Evolutionary conservation across 1,284 basidiomycete genomes (phyloP).

Genomic region (Exobasidium cylindrosporum): DNA sequence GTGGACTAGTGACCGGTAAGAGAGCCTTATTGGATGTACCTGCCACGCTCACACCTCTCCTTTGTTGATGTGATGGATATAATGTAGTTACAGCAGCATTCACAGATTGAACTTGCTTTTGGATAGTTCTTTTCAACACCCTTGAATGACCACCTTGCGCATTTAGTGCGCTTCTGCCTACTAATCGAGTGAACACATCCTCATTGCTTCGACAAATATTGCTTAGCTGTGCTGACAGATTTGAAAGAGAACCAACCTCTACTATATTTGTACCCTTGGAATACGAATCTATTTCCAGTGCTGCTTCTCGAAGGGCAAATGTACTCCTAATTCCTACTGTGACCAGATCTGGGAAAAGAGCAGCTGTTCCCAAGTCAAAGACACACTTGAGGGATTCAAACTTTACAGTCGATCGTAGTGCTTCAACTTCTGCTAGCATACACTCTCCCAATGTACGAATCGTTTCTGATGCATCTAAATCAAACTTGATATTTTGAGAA

Average conservation of each 20-base stretch:
- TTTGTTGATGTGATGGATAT: conserved; percentile 22
- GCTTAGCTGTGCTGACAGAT: neutral
- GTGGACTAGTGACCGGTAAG: conserved; percentile 58
- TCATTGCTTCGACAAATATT: neutral
- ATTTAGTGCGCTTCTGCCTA: neutral
- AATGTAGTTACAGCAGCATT: neutral
- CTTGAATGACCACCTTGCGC: neutral
- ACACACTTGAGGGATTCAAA: conserved; percentile 67
- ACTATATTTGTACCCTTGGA: neutral
- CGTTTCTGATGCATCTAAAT: conserved; percentile 69
- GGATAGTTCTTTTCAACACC: neutral
- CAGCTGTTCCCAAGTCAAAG: conserved; percentile 66
- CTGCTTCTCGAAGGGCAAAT: conserved; percentile 68
- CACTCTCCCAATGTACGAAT: conserved; percentile 70
- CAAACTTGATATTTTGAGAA: conserved; percentile 73
- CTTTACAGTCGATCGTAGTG: conserved; percentile 68
- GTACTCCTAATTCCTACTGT: conserved; percentile 78
- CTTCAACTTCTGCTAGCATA: conserved; percentile 71
- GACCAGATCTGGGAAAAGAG: conserved; percentile 68
- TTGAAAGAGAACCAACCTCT: neutral
- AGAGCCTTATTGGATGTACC: conserved; percentile 40
- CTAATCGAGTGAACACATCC: conserved; percentile 19
- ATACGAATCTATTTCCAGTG: conserved; percentile 55
- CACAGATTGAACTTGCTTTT: too few species aligned
- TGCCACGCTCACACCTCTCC: conserved; percentile 54